Base-by-base conservation (phyloP, 352 stramenopile genomes). In the Elongisporangium anandrum region DNA sequence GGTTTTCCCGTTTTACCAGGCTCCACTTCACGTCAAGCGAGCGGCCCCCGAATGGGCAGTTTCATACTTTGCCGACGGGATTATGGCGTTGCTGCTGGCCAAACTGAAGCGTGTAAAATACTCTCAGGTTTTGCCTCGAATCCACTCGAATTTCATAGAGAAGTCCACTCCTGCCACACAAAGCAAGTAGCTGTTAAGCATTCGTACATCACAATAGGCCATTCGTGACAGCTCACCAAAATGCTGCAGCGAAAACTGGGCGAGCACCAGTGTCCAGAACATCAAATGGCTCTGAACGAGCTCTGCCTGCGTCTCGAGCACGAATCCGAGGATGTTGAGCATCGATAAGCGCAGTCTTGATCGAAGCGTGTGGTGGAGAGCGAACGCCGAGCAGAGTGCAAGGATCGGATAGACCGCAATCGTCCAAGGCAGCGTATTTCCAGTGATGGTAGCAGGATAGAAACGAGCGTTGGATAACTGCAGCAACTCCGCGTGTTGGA, bases 201-300 rank as follows among this genome's bases (percentile, higher is more conserved):
- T 7, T 7, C 24, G 24, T 7, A 34, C n/a, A n/a, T n/a, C n/a
- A n/a, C n/a, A n/a, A n/a, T n/a, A n/a, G n/a, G n/a, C n/a, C n/a
- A n/a, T n/a, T n/a, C n/a, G n/a, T n/a, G n/a, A n/a, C n/a, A n/a
- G n/a, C 29, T 9, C 9, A 41, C 29, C 29, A 8, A 41, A 41
- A 41, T 41, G 29, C 9, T 41, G 29, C 9, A 41, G 29, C 6
- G 29, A 41, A 13, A 41, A 41, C 9, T 41, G 29, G 4, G 29
- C 29, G 5, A 41, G 29, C 29, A 41, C 29, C 24, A 66, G 65
- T 47, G 73, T 67, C 66, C 69, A 81, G 54, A 71, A 53, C 16
- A 87, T 58, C 20, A 87, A 57, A 38, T 70, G 62, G 8, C 66
- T 67, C 55, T 82, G 77, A 7, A 84, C 52, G 9, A 79, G 24